A percentile compares a stretch with the other conserved stretches of the same genome.
Evolutionary conservation across 140 eudicot species (phyloP).

Genomic region (Stevia rebaudiana): DNA sequence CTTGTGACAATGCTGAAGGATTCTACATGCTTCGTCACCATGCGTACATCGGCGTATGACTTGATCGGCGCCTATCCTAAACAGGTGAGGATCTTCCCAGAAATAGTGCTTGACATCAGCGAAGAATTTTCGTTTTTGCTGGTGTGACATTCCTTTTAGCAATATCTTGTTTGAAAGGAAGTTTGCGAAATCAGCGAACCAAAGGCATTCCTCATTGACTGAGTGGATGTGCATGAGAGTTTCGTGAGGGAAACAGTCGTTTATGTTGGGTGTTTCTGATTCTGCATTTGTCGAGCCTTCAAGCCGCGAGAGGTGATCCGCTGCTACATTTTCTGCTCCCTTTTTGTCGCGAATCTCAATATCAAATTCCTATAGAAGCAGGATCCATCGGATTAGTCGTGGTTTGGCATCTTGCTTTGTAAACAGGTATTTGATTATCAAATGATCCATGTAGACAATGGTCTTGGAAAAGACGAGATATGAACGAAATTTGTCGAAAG

Average conservation of each 20-base stretch:
- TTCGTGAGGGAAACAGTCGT: not conserved
- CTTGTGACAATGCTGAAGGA: not conserved
- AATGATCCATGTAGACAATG: not conserved
- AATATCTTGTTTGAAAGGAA: not conserved
- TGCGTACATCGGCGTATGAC: not conserved
- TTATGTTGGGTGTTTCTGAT: not conserved
- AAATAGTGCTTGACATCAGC: no score
- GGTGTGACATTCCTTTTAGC: not conserved
- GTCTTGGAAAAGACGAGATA: not conserved
- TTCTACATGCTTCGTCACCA: not conserved
- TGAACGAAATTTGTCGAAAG: not conserved
- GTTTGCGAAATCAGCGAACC: not conserved
- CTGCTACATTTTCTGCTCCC: not conserved
- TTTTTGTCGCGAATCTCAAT: not conserved
- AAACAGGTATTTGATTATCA: no score
- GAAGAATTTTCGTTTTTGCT: no score
- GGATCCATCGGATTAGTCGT: not conserved
- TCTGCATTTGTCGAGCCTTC: not conserved
- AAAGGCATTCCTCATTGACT: not conserved
- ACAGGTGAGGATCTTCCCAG: no score
- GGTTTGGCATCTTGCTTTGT: not conserved
- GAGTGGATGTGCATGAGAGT: not conserved
- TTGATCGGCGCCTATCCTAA: no score
- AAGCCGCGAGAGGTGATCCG: not conserved
- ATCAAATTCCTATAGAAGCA: not conserved